These are phyloP conservation scores for Linnemannia elongata DNA, from an alignment of 192 early-diverging fungal species.

Conservation along the genomic window DNA sequence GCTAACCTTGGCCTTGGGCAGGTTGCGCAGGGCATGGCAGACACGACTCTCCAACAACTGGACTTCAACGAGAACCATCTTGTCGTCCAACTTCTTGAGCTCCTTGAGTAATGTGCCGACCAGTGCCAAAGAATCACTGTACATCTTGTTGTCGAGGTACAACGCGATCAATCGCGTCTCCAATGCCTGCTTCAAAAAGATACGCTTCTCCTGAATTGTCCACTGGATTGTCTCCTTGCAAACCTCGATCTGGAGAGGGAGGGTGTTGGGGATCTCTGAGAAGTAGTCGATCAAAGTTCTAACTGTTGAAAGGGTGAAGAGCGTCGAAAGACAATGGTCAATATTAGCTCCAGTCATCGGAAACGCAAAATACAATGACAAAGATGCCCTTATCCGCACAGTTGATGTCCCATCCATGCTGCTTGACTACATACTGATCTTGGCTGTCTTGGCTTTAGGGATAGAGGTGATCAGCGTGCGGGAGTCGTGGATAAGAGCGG, in stretches of 20 bases:
- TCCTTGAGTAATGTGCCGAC: slow-evolving; percentile 91
- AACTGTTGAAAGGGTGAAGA: slow-evolving; percentile 62
- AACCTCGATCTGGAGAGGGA: slow-evolving; percentile 91
- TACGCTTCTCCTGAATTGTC: slow-evolving; percentile 91
- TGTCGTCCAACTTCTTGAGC: slow-evolving; percentile 99
- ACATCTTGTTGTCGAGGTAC: slow-evolving; percentile 95
- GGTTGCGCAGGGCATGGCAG: slow-evolving; percentile 91
- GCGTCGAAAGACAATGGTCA: not conserved
- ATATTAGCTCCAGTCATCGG: not conserved
- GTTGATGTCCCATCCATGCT: not conserved
- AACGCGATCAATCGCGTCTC: slow-evolving; percentile 93
- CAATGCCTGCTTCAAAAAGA: slow-evolving; percentile 95
- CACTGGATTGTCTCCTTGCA: slow-evolving; percentile 97
- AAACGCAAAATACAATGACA: not conserved
- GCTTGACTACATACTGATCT: slow-evolving; percentile 73
- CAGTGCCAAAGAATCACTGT: slow-evolving; percentile 89
- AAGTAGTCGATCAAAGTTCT: slow-evolving; percentile 90
- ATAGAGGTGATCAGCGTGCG: slow-evolving; percentile 84
- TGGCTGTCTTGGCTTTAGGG: slow-evolving; percentile 97
- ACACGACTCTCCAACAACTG: slow-evolving; percentile 95
- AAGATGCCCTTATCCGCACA: not conserved
- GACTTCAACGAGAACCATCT: slow-evolving; percentile 97
- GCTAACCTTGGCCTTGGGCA: slow-evolving; percentile 90
- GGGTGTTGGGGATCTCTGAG: slow-evolving; percentile 86
- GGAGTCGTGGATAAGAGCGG: slow-evolving; percentile 84